phyloP scores from a whole-genome alignment of 257 asterid species.

The Scutellaria galericulata region DNA sequence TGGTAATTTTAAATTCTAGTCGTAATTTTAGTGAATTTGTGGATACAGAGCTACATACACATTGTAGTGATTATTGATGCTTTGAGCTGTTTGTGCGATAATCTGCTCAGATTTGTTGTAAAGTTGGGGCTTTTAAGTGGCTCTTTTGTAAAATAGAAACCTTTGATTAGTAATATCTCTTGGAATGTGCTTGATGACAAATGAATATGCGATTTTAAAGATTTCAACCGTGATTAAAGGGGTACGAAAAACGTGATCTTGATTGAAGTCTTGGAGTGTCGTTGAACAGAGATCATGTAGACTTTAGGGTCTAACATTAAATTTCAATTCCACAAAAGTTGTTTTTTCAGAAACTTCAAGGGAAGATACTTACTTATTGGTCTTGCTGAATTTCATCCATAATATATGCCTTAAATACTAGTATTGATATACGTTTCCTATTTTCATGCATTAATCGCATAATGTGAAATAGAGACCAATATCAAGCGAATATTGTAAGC shows the following conservation, averaged over 20 bases:
- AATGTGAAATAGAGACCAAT: not conserved
- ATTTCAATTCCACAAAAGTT: too few relatives aligned
- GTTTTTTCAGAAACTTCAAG: too few relatives aligned
- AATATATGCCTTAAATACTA: too few relatives aligned
- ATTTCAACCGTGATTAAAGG: not conserved
- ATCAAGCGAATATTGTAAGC: not conserved
- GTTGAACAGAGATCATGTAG: not conserved
- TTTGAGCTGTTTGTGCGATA: not conserved
- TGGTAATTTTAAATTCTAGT: conserved; percentile 49
- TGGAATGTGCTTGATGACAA: not conserved
- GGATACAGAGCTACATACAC: not conserved
- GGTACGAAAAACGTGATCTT: not conserved
- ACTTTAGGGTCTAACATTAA: not conserved
- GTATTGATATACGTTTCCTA: too few relatives aligned
- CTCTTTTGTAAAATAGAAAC: not conserved
- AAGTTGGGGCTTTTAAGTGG: not conserved
- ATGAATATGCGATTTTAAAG: not conserved
- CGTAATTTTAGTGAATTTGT: not conserved
- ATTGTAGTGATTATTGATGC: not conserved
- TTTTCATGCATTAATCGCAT: not conserved
- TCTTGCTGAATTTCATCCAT: too few relatives aligned
- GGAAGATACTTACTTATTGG: too few relatives aligned
- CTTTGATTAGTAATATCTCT: conserved; percentile 3
- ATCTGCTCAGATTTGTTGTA: not conserved
- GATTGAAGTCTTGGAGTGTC: not conserved